Conservation (phyloP, 805 yeast genomes). For the Suhomyces prunicola region DNA sequence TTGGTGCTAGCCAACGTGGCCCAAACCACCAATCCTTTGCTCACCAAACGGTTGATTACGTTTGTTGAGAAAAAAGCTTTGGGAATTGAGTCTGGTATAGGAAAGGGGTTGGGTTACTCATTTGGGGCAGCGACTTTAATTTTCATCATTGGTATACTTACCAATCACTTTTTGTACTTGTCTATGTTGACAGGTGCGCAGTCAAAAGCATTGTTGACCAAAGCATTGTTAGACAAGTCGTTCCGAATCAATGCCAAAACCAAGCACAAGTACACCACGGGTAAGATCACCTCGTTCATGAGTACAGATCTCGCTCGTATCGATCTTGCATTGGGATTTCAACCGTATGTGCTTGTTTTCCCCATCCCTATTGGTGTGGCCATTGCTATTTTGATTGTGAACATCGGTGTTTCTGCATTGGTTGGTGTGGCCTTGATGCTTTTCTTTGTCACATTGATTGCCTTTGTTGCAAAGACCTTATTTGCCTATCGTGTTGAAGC, state of each 20-base stretch:
- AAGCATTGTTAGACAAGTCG: slow-evolving; percentile 21
- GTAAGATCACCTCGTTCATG: slow-evolving; percentile 27
- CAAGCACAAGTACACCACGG: slow-evolving; percentile 19
- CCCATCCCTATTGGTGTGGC: slow-evolving; percentile 23
- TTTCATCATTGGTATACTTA: slow-evolving; percentile 18
- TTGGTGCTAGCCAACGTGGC: slow-evolving; percentile 25
- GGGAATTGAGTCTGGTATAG: slow-evolving; percentile 23
- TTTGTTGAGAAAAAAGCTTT: slow-evolving; percentile 29
- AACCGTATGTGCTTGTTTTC: slow-evolving; percentile 21
- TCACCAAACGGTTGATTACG: slow-evolving; percentile 34
- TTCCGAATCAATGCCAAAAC: slow-evolving; percentile 18
- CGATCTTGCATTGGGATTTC: slow-evolving; percentile 28
- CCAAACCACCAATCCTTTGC: slow-evolving; percentile 31
- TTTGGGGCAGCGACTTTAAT: slow-evolving; percentile 34
- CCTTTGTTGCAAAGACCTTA: slow-evolving; percentile 48
- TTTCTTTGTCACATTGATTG: slow-evolving; percentile 38
- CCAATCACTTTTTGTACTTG: slow-evolving; percentile 21
- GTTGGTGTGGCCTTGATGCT: slow-evolving; percentile 23
- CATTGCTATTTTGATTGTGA: slow-evolving; percentile 21
- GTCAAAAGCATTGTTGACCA: slow-evolving; percentile 24
- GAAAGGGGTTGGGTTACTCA: slow-evolving; percentile 41
- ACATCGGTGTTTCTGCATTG: slow-evolving; percentile 24
- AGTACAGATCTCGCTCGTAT: slow-evolving; percentile 26
- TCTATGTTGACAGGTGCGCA: slow-evolving; percentile 27
- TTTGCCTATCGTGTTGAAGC: slow-evolving; percentile 56